Percentiles rank a stretch among this genome's conserved stretches.
Evolutionary conservation across 2,329 filamentous ascomycete genomes (phyloP).

Genomic region (Scleromitrula shiraiana): DNA sequence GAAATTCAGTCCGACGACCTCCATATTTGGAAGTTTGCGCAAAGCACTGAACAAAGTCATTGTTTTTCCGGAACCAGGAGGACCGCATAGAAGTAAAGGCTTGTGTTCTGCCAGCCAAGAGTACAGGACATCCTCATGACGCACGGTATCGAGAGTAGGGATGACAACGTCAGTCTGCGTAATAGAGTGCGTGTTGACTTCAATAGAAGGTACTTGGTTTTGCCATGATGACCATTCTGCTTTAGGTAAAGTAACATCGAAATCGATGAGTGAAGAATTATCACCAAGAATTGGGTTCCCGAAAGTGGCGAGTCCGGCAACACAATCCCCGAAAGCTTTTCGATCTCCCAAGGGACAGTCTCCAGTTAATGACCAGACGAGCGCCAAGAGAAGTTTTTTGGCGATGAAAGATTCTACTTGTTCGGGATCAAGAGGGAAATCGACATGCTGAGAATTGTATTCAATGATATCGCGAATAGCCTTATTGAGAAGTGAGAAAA

Average conservation of each 20-base stretch:
- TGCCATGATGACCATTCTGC: slow-evolving; percentile 92
- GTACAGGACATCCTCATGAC: slow-evolving; percentile 98
- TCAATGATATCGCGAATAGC: slow-evolving; percentile 85
- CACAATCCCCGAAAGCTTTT: slow-evolving; percentile 79
- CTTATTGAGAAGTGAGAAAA: slow-evolving; percentile 96
- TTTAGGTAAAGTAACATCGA: slow-evolving; percentile 78
- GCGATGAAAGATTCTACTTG: slow-evolving; percentile 83
- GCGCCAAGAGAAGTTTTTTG: slow-evolving; percentile 86
- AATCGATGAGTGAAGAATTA: slow-evolving; percentile 85
- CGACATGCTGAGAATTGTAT: slow-evolving; percentile 88
- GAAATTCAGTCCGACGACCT: slow-evolving; percentile 98
- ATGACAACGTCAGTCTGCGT: slow-evolving; percentile 98
- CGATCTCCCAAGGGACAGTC: slow-evolving; percentile 86
- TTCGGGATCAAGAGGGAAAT: slow-evolving; percentile 86
- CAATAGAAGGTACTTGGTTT: slow-evolving; percentile 84
- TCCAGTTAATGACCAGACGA: slow-evolving; percentile 93
- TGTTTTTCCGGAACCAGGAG: slow-evolving; percentile 97
- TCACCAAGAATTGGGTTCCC: slow-evolving; percentile 75
- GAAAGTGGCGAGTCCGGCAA: slow-evolving; percentile 75
- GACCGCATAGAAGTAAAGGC: slow-evolving; percentile 89
- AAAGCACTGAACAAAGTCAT: slow-evolving; percentile 99
- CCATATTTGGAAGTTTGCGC: slow-evolving; percentile 95
- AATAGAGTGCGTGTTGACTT: slow-evolving; percentile 97
- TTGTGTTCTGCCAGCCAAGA: slow-evolving; percentile 99
- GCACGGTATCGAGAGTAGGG: slow-evolving; percentile 91